Evolutionary conservation across 768 basidiomycete species (phyloP).

Genomic region (Mrakia hoshinonis): DNA sequence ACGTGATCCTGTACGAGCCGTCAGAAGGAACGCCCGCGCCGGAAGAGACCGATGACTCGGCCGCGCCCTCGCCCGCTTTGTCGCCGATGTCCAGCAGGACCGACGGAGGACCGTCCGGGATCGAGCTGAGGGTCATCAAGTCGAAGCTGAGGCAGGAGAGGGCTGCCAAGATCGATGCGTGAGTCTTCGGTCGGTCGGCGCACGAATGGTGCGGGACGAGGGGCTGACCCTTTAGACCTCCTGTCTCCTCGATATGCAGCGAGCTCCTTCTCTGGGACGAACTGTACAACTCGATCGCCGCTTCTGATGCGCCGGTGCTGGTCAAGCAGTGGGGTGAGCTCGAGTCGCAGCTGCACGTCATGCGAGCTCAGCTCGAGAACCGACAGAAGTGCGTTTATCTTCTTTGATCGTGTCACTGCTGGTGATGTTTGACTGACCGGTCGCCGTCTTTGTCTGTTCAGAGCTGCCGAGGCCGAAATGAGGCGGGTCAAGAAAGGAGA

Average conservation of each 20-base stretch:
- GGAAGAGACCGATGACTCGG: neutral
- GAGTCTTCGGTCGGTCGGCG: neutral
- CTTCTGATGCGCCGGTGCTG: neutral
- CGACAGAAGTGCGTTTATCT: slow-evolving; percentile 8
- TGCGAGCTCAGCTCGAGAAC: neutral
- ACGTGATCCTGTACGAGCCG: neutral
- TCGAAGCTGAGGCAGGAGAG: slow-evolving; percentile 4
- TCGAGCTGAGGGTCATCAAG: neutral
- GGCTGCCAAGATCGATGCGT: slow-evolving; percentile 16
- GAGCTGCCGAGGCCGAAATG: slow-evolving; percentile 6
- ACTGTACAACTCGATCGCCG: slow-evolving; percentile 9
- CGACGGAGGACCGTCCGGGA: neutral
- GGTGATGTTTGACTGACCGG: no score
- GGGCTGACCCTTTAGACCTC: no score
- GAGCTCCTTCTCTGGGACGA: slow-evolving; percentile 4
- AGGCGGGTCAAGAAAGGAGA: neutral
- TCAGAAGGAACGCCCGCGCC: neutral
- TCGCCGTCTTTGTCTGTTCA: neutral
- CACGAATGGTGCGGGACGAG: no score
- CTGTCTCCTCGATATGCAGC: neutral
- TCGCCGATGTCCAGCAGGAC: neutral
- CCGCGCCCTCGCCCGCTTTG: neutral
- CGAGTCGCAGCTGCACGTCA: neutral
- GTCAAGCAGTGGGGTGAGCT: slow-evolving; percentile 7
- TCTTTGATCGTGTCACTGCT: neutral